Conservation (phyloP, 352 stramenopile genomes). For the Blastocystis sp. region DNA sequence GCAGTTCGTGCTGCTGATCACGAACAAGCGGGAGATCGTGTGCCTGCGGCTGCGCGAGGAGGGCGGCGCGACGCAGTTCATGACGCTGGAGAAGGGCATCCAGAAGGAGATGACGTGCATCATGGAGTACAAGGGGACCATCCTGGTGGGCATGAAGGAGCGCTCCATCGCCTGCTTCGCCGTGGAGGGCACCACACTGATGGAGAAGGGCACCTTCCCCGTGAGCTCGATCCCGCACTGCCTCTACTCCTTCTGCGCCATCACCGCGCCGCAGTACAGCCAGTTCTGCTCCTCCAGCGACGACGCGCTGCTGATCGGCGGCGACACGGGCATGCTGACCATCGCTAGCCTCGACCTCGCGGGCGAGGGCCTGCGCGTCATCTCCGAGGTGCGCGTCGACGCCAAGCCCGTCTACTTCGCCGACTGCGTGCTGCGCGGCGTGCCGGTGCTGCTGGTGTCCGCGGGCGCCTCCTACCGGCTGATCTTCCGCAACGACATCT, state of each 20-base stretch:
- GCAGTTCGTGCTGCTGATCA: conserved; percentile 24
- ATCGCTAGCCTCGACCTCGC: conserved; percentile 1
- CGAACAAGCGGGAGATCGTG: conserved; percentile 3
- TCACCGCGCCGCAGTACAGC: neutral
- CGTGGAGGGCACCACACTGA: conserved; percentile 32
- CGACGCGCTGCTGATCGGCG: conserved; percentile 2
- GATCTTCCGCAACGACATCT: conserved; percentile 44
- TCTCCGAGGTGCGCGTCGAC: conserved; percentile 22
- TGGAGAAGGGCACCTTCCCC: conserved; percentile 9
- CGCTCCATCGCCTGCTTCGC: conserved; percentile 17
- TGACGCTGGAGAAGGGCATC: conserved; percentile 41
- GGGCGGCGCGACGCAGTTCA: neutral
- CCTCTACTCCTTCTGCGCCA: conserved; percentile 39
- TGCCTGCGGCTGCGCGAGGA: conserved; percentile 1
- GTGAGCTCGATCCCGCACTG: conserved; percentile 16
- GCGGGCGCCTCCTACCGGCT: conserved; percentile 6
- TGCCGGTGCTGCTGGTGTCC: conserved; percentile 43
- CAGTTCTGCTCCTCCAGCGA: conserved; percentile 29
- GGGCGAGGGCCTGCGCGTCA: neutral
- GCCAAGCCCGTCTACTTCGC: neutral
- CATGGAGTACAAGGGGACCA: conserved; percentile 21
- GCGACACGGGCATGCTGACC: neutral
- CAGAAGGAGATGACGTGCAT: conserved; percentile 39
- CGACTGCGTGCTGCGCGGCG: neutral
- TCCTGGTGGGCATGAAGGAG: conserved; percentile 30